Base-by-base conservation (phyloP, 2,329 filamentous ascomycete genomes). In the Verruconis gallopava region DNA sequence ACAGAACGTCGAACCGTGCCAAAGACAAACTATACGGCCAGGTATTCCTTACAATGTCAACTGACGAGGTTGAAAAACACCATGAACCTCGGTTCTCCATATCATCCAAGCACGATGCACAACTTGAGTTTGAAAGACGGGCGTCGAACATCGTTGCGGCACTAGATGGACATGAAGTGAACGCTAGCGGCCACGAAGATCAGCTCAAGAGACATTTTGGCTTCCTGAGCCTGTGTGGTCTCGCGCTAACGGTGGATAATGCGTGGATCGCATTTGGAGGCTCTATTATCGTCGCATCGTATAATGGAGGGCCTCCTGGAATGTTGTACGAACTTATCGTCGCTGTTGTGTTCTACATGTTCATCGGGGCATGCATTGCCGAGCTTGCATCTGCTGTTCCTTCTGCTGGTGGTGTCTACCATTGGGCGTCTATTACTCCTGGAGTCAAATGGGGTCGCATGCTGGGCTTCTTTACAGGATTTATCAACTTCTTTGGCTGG, bases 351-450 rank as follows among this genome's bases (percentile, higher is more conserved):
- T 70, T 69, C 53, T 73, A 72, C 51, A 66, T 63, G 52, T 59
- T 69, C 50, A 62, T 73, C 43, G 65, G 63, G 25, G 62, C 66
- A 4, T 69, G 63, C 21, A 62, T 73, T 35, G 69, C 69, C 14
- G 69, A 72, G 48, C 58, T 72, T 33, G 64, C 66, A 3, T 65
- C 61, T 19, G 57, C 62, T 3, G 63, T 66, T 28, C 63, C 63
- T 6, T 62, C 61, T 2, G 54, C 57, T 33, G 55, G 57, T 21
- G 61, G 62, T 43, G 68, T 72, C 6, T 72, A 72, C 49, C 69
- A 72, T 45, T 73, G 68, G 68, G 67, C 69, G 3, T 63, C 62
- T 3, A 58, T 71, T 15, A 71, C 68, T 1, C 61, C 63, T 9
- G 68, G 42, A n/a, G 15, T 30, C 9, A 17, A 21, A 15, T 39